Base-by-base conservation (phyloP, 2,329 filamentous ascomycete species). In the Epichloe brachyelytri region DNA sequence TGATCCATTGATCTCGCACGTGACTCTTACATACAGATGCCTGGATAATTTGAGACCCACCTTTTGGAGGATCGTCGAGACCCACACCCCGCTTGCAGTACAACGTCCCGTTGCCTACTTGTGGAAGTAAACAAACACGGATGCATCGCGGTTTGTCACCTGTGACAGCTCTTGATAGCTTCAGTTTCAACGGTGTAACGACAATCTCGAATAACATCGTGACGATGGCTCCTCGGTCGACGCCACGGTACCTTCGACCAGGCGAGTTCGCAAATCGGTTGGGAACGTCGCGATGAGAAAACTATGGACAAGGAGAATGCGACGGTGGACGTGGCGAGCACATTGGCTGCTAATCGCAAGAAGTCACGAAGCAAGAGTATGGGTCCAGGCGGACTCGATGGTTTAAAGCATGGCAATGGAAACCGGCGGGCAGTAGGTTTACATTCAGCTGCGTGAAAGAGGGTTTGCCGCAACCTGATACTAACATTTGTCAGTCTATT, bases 351-450 rank as follows among this genome's bases (percentile, higher is more conserved):
- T 53, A 74, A 67, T 62, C 72, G 76, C 55, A 78, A 77, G 70
- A 91, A 89, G 70, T 86, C 85, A 53, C 83, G 93, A 57, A 96
- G 91, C 70, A 97, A 96, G 74, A 97, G 91, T 69, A 83, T 98
- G 58, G 93, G 93, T 2, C 91, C 93, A 15, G 93, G 91, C 48
- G 89, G 90, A 26, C 70, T 95, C 44, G 89, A 94, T 72, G 83
- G 85, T 52, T 75, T 94, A 51, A 89, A 85, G 65, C 78, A 84
- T 62, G 79, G 78, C 43, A 79, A 75, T 62, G 87, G 86, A 36
- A 94, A 95, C 65, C 76, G 86, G 60, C 80, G 86, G 66, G 86
- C 88, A 71, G 88, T 93, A 77, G 62, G 74, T 52, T 40, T 10
- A 11, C 43, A 51, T 15, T 38, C 38, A 30, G 20, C 8, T 22